Base-by-base conservation (phyloP, 139 green algal species). In the Marvania coccoides region DNA sequence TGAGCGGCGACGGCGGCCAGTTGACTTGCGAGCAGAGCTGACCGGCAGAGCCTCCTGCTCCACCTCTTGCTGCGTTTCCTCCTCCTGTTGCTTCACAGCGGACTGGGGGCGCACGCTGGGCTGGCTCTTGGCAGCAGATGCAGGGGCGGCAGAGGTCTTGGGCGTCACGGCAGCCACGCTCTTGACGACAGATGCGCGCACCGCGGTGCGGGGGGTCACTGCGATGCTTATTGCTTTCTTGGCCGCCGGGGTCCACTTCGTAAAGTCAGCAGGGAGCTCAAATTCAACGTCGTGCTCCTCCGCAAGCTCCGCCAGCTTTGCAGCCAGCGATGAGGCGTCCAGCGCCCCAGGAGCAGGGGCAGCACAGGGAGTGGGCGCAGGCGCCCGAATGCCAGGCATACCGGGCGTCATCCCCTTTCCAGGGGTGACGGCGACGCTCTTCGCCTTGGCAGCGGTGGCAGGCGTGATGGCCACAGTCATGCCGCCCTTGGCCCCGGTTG, bases 211-310 rank as follows among this genome's bases (percentile, higher is more conserved):
- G 19, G n/a, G 29, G 24, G 33, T n/a, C 31, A 26, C n/a, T 14
- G 37, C 45, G 10, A 7, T 36, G 47, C 19, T 8, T 14, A 29
- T 34, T 10, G 19, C 23, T 53, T 31, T 65, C 31, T 47, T 58
- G 24, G 53, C 64, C 23, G 53, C 46, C 12, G 19, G 39, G 15
- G 57, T 42, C 40, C 40, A 69, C 29, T 30, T n/a, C 28, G 33
- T 14, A 45, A 39, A 53, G 36, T 72, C 70, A 68, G 42, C 39
- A 0, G 71, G 71, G 28, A 77, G 34, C 45, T 77, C 63, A 53
- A 72, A 36, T 4, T 36, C 61, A 29, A 74, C 68, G 19, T 69
- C 68, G 7, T 63, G 33, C 47, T 69, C 42, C 13, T 65, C 57
- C 1, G 45, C 56, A 48, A 72, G 33, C 40, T 73, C 71, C 0